Evolutionary conservation across 345 rosid genomes (phyloP).

Genomic region (Bretschneidera sinensis): DNA sequence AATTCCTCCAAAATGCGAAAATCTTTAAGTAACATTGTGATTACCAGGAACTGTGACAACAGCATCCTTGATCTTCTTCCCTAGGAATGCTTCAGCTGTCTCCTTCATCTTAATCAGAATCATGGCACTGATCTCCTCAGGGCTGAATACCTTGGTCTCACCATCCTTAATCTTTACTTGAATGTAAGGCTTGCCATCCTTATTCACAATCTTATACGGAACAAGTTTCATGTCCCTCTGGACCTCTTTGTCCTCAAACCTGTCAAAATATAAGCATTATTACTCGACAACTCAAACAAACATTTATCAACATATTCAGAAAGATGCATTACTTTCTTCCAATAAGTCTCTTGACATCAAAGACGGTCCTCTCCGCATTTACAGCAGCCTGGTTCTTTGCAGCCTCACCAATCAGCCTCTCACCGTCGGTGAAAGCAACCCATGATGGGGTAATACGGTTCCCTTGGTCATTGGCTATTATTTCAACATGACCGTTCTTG

Average conservation of each 20-base stretch:
- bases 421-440: constrained; percentile 92
- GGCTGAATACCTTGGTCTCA: constrained; percentile 91
- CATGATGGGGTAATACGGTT: constrained; percentile 97
- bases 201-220: constrained; percentile 88
- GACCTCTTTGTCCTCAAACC: constrained; percentile 91
- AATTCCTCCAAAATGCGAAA: neutral
- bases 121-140: constrained; percentile 97
- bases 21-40: constrained; percentile 1
- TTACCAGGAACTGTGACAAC: constrained; percentile 98
- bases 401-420: constrained; percentile 95
- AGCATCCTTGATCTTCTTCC: constrained; percentile 98
- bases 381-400: constrained; percentile 97
- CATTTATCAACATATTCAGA: neutral
- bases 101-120: constrained; percentile 90
- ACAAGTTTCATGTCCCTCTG: constrained; percentile 89
- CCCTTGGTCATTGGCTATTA: constrained; percentile 97
- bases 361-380: constrained; percentile 79
- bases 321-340: constrained; percentile 70
- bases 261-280: constrained; percentile 19
- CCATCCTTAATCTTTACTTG: constrained; percentile 89
- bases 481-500: constrained; percentile 94
- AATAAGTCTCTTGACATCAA: constrained; percentile 90
- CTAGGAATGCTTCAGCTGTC: constrained; percentile 96
- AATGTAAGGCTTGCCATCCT: constrained; percentile 93
- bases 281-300: neutral